Conservation (phyloP, 805 yeast species). For the Candida germanica region DNA sequence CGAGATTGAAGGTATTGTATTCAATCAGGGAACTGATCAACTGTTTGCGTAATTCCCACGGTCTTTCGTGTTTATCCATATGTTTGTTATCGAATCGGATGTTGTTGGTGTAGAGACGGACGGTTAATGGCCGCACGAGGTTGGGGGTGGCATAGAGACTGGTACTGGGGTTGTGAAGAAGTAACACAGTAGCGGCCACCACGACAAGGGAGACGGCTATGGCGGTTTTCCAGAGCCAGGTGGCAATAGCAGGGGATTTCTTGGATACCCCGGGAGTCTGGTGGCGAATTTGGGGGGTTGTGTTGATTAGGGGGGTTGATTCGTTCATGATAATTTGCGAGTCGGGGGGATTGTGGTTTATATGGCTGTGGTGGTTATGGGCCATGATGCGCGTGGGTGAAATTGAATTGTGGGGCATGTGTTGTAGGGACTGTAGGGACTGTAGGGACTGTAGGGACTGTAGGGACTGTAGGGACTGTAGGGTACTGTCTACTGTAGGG, state of each 20-base stretch:
- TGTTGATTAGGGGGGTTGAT: constrained; percentile 6
- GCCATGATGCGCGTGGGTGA: too few species aligned
- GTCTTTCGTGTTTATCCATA: constrained; percentile 36
- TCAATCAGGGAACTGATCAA: constrained; percentile 26
- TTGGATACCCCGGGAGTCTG: neutral
- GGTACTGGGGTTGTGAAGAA: too few species aligned
- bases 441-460: too few species aligned
- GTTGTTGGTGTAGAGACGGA: constrained; percentile 40
- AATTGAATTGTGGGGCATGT: too few species aligned
- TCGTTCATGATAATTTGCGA: neutral
- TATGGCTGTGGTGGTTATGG: too few species aligned
- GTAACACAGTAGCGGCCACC: neutral
- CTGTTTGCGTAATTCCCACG: constrained; percentile 43
- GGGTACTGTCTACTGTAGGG: too few species aligned
- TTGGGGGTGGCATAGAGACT: constrained; percentile 1
- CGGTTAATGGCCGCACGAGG: constrained; percentile 12
- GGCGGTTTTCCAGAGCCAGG: neutral
- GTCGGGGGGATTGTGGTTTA: too few species aligned
- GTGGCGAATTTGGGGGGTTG: too few species aligned
- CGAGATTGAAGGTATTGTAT: constrained; percentile 20
- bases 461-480: too few species aligned
- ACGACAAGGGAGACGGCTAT: neutral
- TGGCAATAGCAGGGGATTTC: neutral
- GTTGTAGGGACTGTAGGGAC: too few species aligned
- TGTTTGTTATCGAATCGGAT: constrained; percentile 41